A percentile compares a stretch with the other conserved stretches of the same genome.
These are phyloP conservation scores for Talaromyces sp. DNA, from an alignment of 2,329 filamentous ascomycete genomes.

Conservation along the genomic window DNA sequence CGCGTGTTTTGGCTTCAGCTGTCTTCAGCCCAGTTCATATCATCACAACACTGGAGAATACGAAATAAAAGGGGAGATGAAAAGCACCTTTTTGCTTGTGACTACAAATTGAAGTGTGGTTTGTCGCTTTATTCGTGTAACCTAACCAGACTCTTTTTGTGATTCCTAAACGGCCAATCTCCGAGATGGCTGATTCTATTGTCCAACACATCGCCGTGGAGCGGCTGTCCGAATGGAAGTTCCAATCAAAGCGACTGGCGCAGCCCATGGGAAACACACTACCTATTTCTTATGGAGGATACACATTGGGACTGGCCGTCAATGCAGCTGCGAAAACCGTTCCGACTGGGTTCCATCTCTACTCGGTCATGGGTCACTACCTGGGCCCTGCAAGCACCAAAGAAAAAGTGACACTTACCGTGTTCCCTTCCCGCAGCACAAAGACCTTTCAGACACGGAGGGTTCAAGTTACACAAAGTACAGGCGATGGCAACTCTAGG, in stretches of 20 bases:
- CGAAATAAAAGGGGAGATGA: background rate
- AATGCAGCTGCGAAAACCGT: constrained; percentile 39
- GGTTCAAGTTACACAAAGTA: constrained; percentile 41
- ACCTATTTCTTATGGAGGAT: constrained; percentile 43
- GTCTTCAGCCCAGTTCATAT: background rate
- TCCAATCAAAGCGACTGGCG: constrained; percentile 1
- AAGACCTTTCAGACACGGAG: constrained; percentile 44
- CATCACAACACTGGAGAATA: background rate
- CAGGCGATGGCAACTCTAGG: constrained; percentile 30
- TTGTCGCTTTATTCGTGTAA: background rate
- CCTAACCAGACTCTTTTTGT: background rate
- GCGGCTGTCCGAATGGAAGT: background rate
- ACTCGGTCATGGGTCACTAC: constrained; percentile 44
- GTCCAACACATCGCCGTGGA: constrained; percentile 4
- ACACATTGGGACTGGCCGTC: constrained; percentile 35
- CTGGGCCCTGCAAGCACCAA: constrained; percentile 41
- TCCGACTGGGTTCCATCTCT: constrained; percentile 34
- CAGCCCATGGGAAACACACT: constrained; percentile 28
- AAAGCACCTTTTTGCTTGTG: background rate
- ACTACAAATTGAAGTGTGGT: background rate
- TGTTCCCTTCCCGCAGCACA: constrained; percentile 38
- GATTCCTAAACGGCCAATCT: background rate
- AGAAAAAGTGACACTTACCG: constrained; percentile 31
- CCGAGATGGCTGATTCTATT: background rate
- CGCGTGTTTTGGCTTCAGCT: background rate